phyloP scores from a whole-genome alignment of 257 asterid species.

The Paulownia fortunei region DNA sequence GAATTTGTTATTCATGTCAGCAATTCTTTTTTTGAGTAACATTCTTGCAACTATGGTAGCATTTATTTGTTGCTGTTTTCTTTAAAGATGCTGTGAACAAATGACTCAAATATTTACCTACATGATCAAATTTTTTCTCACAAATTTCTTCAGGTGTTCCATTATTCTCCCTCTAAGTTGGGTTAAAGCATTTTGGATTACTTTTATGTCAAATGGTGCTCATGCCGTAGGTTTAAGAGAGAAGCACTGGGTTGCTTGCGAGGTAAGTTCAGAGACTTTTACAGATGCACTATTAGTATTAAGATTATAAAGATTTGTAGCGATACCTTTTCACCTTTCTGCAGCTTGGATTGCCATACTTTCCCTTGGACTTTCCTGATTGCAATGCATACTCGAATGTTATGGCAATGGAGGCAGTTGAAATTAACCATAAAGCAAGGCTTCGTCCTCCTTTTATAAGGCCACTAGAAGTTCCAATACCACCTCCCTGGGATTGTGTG shows the following conservation, averaged over 20 bases:
- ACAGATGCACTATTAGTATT: background rate
- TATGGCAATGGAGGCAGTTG: constrained; percentile 61
- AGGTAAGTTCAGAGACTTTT: constrained; percentile 47
- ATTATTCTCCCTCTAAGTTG: constrained; percentile 83
- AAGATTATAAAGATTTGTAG: background rate
- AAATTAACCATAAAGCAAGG: constrained; percentile 42
- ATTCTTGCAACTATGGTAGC: background rate
- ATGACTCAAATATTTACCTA: constrained; percentile 15
- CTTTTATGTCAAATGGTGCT: constrained; percentile 72
- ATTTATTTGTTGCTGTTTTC: constrained; percentile 14
- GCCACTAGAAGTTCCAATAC: constrained; percentile 56
- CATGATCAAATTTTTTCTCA: constrained; percentile 27
- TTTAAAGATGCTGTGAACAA: background rate
- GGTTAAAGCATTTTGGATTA: constrained; percentile 81
- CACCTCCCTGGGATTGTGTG: constrained; percentile 76
- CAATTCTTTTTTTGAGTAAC: background rate
- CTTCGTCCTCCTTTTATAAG: constrained; percentile 60
- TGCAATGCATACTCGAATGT: constrained; percentile 61
- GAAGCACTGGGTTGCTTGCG: constrained; percentile 81
- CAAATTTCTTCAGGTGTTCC: constrained; percentile 68
- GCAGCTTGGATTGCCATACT: constrained; percentile 79
- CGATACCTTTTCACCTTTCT: constrained; percentile 23
- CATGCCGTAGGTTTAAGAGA: constrained; percentile 84
- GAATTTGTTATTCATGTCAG: background rate
- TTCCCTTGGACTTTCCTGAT: constrained; percentile 87